Conservation (phyloP, 345 rosid species). For the Aethionema arabicum region DNA sequence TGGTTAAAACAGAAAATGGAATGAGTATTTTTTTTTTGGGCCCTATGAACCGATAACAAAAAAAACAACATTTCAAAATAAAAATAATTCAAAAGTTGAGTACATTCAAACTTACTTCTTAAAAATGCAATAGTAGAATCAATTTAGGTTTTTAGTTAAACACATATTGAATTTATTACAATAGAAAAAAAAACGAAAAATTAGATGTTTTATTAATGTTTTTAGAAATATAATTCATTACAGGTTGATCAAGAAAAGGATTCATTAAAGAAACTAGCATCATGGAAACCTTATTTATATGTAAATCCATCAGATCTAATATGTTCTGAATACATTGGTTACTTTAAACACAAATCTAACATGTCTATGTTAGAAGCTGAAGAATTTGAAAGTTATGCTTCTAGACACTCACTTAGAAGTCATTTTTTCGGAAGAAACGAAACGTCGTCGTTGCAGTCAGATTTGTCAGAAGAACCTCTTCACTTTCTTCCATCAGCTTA, state of each 20-base stretch:
- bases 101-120: too few relatives aligned
- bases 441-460: not conserved
- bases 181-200: not conserved
- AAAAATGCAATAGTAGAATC: too few relatives aligned
- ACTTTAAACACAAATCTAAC: slow-evolving; percentile 49
- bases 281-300: slow-evolving; percentile 52
- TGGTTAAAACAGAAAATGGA: too few relatives aligned
- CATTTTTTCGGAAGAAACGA: slow-evolving; percentile 24
- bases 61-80: too few relatives aligned
- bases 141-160: too few relatives aligned
- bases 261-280: slow-evolving; percentile 28
- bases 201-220: not conserved
- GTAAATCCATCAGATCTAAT: slow-evolving; percentile 53
- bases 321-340: slow-evolving; percentile 56
- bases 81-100: too few relatives aligned
- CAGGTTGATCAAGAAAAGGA: slow-evolving; percentile 19
- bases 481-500: slow-evolving; percentile 58
- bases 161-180: not conserved
- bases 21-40: too few relatives aligned
- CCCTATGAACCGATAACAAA: too few relatives aligned
- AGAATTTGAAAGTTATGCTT: slow-evolving; percentile 39
- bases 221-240: not conserved
- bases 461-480: slow-evolving; percentile 34
- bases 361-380: slow-evolving; percentile 53
- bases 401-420: slow-evolving; percentile 42